Conservation (phyloP, 257 asterid species). For the Solanum arcanum region DNA sequence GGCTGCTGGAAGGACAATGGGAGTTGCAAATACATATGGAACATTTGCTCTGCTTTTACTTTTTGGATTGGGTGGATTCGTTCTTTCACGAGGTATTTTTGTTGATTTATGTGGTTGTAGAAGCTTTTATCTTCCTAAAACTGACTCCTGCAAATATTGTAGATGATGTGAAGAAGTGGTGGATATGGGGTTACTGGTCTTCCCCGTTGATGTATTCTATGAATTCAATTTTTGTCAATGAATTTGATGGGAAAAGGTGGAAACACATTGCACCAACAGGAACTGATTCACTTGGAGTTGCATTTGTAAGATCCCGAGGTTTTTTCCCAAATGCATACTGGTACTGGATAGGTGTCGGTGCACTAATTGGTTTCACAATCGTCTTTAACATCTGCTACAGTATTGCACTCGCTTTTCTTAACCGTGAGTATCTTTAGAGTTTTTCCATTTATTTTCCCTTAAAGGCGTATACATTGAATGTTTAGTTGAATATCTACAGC, state of each 20-base stretch:
- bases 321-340: conserved; percentile 40
- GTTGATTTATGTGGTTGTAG: neutral
- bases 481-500: conserved; percentile 22
- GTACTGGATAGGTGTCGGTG: conserved; percentile 59
- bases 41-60: conserved; percentile 16
- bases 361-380: conserved; percentile 18
- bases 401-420: conserved; percentile 21
- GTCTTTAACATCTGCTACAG: conserved; percentile 25
- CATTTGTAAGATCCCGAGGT: conserved; percentile 23
- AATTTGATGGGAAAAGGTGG: neutral
- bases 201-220: neutral
- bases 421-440: conserved; percentile 25
- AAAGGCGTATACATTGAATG: neutral
- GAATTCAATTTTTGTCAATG: neutral
- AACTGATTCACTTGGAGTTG: conserved; percentile 22
- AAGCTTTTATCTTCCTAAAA: neutral
- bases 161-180: neutral
- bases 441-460: neutral
- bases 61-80: conserved; percentile 30
- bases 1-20: conserved; percentile 36
- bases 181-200: neutral
- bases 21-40: conserved; percentile 38
- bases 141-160: neutral
- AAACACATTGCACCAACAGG: conserved; percentile 11
- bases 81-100: conserved; percentile 38